Evolutionary conservation across 2,329 filamentous ascomycete species (phyloP).

Genomic region (Cercospora sp.): DNA sequence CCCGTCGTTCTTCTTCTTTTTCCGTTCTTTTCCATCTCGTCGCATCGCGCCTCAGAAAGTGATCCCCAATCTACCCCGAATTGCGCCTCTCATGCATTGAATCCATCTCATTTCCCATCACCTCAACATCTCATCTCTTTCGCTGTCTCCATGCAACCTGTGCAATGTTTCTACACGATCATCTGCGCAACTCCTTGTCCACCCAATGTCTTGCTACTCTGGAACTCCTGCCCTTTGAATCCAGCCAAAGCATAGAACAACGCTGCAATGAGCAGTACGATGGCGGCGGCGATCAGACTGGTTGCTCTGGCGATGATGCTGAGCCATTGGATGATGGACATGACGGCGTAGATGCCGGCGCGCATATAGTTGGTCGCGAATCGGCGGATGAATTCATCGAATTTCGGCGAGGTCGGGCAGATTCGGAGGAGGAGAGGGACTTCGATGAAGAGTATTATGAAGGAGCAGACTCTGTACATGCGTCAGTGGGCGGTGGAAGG

Average conservation of each 20-base stretch:
- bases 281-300: constrained; percentile 80
- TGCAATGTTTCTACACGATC: constrained; percentile 68
- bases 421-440: constrained; percentile 94
- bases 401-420: constrained; percentile 88
- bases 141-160: background rate
- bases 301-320: constrained; percentile 66
- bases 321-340: constrained; percentile 82
- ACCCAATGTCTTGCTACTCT: constrained; percentile 93
- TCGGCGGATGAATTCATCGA: constrained; percentile 85
- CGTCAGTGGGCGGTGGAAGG: background rate
- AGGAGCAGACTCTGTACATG: constrained; percentile 46
- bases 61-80: background rate
- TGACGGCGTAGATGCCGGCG: constrained; percentile 77
- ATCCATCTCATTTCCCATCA: background rate
- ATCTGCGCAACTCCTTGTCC: constrained; percentile 94
- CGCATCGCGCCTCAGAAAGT: background rate
- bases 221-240: constrained; percentile 80
- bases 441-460: constrained; percentile 60
- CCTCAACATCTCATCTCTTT: background rate
- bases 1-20: background rate
- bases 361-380: constrained; percentile 98
- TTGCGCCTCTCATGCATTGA: background rate
- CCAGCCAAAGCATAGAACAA: constrained; percentile 79
- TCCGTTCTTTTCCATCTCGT: background rate
- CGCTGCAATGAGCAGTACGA: constrained; percentile 75